phyloP scores from a whole-genome alignment of 1,284 basidiomycete genomes.

The Puccinia horiana region DNA sequence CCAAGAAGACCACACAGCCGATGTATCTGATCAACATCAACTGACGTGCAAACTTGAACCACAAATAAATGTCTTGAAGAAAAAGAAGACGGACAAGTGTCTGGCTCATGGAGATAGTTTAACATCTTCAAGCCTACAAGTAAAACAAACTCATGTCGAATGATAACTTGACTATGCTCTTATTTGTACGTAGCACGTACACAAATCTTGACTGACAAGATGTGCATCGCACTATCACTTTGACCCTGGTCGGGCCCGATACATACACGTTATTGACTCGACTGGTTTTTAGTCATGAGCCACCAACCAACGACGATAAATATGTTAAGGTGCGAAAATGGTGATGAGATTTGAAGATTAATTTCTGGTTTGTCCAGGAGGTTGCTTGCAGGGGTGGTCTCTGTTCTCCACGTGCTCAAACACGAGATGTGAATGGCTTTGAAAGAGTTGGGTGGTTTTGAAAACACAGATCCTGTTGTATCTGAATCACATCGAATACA shows the following conservation, averaged over 20 bases:
- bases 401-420: not conserved
- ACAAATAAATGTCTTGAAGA: not conserved
- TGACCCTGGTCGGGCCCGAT: not conserved
- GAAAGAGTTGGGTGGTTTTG: too few species aligned
- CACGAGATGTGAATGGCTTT: not conserved
- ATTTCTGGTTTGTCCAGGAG: too few species aligned
- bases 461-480: too few species aligned
- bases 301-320: not conserved
- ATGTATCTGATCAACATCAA: not conserved
- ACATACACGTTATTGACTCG: not conserved
- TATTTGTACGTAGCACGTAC: not conserved
- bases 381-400: not conserved
- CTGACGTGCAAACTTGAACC: not conserved
- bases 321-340: too few species aligned
- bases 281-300: not conserved
- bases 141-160: not conserved
- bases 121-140: not conserved
- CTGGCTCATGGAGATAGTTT: not conserved
- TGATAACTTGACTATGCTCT: not conserved
- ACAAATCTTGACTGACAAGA: not conserved
- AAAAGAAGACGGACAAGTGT: not conserved
- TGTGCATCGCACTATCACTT: not conserved
- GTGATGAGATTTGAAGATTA: too few species aligned
- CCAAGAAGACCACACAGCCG: too few species aligned
- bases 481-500: too few species aligned